Percentiles rank a stretch among this genome's conserved stretches.
Conservation (phyloP, 1,284 basidiomycete species). For the Trametes polyzona region DNA sequence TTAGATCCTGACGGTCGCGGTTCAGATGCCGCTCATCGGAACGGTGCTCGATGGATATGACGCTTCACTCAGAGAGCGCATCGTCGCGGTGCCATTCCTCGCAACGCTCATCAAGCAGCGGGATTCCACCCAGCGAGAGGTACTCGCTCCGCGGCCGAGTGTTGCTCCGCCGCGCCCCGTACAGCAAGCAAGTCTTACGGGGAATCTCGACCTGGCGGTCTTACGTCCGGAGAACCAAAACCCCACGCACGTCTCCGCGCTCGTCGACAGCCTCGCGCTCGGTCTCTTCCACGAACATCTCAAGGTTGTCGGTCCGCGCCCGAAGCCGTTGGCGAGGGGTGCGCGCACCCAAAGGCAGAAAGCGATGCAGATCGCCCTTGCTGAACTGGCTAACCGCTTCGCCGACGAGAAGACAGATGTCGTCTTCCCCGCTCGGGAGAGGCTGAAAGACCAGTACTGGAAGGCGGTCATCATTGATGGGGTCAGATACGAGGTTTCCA, state of each 20-base stretch:
- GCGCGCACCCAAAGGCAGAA: constrained; percentile 10
- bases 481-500: constrained; percentile 41
- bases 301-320: constrained; percentile 51
- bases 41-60: constrained; percentile 2
- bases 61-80: neutral
- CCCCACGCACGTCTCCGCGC: constrained; percentile 62
- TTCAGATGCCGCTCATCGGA: constrained; percentile 9
- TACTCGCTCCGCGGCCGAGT: neutral
- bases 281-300: constrained; percentile 57
- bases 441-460: constrained; percentile 25
- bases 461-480: constrained; percentile 42
- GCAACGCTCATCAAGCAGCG: neutral
- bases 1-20: neutral
- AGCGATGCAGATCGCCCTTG: constrained; percentile 10
- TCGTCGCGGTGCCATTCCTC: neutral
- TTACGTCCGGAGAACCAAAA: constrained; percentile 56
- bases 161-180: neutral
- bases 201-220: constrained; percentile 57
- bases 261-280: constrained; percentile 52
- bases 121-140: neutral
- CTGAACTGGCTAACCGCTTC: constrained; percentile 11
- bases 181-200: constrained; percentile 18
- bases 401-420: constrained; percentile 6
- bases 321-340: constrained; percentile 24
- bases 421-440: constrained; percentile 12